phyloP scores from a whole-genome alignment of 208 protist species.

The Wallacemonas rigidus region DNA sequence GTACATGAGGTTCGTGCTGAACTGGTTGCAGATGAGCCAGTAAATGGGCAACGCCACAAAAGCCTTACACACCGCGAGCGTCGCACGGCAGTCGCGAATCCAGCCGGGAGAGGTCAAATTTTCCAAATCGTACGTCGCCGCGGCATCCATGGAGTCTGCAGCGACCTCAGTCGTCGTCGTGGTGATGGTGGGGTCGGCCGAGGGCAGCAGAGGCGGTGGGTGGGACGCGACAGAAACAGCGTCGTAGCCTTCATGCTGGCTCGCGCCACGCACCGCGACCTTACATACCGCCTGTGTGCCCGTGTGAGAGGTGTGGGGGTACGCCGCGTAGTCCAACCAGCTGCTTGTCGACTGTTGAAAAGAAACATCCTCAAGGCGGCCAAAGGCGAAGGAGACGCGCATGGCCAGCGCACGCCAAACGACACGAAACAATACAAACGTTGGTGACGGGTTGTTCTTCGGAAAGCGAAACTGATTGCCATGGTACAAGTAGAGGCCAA shows the following conservation, averaged over 20 bases:
- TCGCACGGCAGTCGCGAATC: conserved; percentile 43
- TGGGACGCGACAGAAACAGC: neutral
- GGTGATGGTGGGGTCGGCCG: neutral
- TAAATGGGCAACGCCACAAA: conserved; percentile 70
- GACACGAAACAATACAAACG: conserved; percentile 56
- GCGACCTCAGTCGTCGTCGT: neutral
- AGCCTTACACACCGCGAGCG: conserved; percentile 40
- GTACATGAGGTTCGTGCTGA: conserved; percentile 73
- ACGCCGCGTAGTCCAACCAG: conserved; percentile 18
- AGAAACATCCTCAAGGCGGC: conserved; percentile 17
- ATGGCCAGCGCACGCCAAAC: conserved; percentile 30
- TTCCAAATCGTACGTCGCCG: neutral
- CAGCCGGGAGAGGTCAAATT: conserved; percentile 18
- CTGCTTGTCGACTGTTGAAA: conserved; percentile 14
- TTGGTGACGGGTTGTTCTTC: conserved; percentile 36
- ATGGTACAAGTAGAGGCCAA: conserved; percentile 32
- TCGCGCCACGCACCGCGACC: neutral
- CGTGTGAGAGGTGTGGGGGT: neutral
- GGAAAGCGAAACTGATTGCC: conserved; percentile 22
- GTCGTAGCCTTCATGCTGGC: neutral
- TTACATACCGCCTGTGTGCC: neutral
- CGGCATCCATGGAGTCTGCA: neutral
- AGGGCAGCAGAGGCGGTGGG: neutral
- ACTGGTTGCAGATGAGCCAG: conserved; percentile 73
- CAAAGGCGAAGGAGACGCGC: conserved; percentile 26